Conservation (phyloP, 768 basidiomycete genomes). For the Boletus sp. region DNA sequence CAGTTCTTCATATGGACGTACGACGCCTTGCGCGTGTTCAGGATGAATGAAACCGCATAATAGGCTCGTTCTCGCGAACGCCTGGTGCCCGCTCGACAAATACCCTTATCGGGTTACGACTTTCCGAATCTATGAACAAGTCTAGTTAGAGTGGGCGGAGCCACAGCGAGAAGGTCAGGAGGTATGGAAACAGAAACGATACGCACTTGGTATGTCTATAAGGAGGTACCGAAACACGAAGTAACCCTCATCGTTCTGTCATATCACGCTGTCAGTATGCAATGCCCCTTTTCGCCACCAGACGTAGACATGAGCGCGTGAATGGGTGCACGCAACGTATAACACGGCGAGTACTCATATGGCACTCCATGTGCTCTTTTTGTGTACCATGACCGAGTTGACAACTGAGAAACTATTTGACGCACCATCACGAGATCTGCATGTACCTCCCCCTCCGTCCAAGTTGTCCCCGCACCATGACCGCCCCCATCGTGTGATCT, state of each 20-base stretch:
- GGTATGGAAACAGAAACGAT: slow-evolving; percentile 19
- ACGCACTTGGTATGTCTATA: slow-evolving; percentile 77
- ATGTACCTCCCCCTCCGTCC: slow-evolving; percentile 79
- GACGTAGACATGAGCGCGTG: not conserved
- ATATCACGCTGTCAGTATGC: slow-evolving; percentile 10
- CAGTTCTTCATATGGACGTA: slow-evolving; percentile 8
- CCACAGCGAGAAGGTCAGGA: not conserved
- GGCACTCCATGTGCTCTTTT: not conserved
- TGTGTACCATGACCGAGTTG: not conserved
- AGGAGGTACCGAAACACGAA: slow-evolving; percentile 78
- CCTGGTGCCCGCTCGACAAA: slow-evolving; percentile 68
- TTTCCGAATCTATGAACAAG: slow-evolving; percentile 52
- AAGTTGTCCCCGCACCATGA: slow-evolving; percentile 42
- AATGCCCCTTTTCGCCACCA: slow-evolving; percentile 1
- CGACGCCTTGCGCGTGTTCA: slow-evolving; percentile 15
- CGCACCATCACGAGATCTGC: slow-evolving; percentile 73
- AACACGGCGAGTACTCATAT: not conserved
- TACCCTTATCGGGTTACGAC: slow-evolving; percentile 59
- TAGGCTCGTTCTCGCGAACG: slow-evolving; percentile 68
- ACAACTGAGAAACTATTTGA: slow-evolving; percentile 12
- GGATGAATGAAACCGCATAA: slow-evolving; percentile 62
- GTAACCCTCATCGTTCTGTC: slow-evolving; percentile 71
- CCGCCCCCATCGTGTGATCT: slow-evolving; percentile 30
- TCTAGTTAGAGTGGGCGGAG: slow-evolving; percentile 8
- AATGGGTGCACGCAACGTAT: not conserved